Evolutionary conservation across 306 rosid species (phyloP).

Genomic region (Cucurbita pepo): DNA sequence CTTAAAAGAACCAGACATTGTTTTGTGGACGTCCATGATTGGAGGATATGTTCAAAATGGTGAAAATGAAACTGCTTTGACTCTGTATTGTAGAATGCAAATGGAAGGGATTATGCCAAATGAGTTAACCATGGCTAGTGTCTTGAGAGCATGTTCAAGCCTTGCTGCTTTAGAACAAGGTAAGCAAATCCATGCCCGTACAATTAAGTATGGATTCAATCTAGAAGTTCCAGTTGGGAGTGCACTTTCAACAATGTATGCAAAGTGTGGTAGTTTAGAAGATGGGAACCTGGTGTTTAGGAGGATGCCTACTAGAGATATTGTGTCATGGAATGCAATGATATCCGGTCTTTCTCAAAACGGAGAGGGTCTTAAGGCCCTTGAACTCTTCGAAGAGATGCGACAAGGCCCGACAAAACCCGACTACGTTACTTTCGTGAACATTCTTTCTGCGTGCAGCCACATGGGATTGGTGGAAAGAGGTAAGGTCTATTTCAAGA

Average conservation of each 20-base stretch:
- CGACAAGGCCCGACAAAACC: conserved; percentile 42
- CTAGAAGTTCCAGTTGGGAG: conserved; percentile 69
- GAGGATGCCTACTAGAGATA: conserved; percentile 53
- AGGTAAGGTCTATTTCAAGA: conserved; percentile 51
- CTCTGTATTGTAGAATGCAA: conserved; percentile 58
- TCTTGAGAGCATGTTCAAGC: conserved; percentile 66
- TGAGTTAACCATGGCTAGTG: conserved; percentile 63
- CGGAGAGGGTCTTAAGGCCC: conserved; percentile 51
- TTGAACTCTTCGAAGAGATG: conserved; percentile 67
- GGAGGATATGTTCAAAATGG: conserved; percentile 65
- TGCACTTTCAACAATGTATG: conserved; percentile 78
- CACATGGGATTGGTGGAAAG: conserved; percentile 65
- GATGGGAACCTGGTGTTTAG: conserved; percentile 47
- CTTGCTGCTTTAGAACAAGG: conserved; percentile 82
- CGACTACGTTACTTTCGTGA: conserved; percentile 54
- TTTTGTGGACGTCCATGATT: conserved; percentile 85
- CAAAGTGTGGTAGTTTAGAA: conserved; percentile 66
- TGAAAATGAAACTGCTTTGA: conserved; percentile 56
- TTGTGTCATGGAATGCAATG: conserved; percentile 82
- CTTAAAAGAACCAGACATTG: conserved; percentile 52
- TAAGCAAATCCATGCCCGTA: conserved; percentile 53
- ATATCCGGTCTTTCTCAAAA: conserved; percentile 83
- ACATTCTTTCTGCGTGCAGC: conserved; percentile 70
- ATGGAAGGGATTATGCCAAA: conserved; percentile 47
- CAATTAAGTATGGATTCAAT: conserved; percentile 51